phyloP scores from a whole-genome alignment of 768 basidiomycete genomes.

The Russula olivacea region DNA sequence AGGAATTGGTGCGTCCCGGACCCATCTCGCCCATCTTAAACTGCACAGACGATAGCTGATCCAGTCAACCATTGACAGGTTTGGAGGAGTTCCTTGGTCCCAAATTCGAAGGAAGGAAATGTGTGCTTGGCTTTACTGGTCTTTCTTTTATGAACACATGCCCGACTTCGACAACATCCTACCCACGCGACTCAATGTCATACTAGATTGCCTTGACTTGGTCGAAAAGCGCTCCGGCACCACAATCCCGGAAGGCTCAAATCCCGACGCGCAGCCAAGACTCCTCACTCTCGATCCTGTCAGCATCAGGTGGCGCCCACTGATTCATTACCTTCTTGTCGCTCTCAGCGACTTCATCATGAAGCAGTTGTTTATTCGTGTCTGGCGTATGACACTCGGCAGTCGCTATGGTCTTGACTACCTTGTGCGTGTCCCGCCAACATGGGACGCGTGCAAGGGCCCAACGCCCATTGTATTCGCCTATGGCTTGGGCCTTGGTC shows the following conservation, averaged over 20 bases:
- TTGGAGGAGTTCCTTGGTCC: conserved; percentile 69
- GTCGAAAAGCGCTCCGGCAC: conserved; percentile 70
- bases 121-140: conserved; percentile 77
- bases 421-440: conserved; percentile 60
- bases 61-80: conserved; percentile 43
- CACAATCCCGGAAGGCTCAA: conserved; percentile 53
- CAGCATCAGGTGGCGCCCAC: conserved; percentile 61
- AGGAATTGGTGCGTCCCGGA: conserved; percentile 43
- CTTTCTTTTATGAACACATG: conserved; percentile 64
- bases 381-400: conserved; percentile 41
- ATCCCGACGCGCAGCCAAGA: conserved; percentile 47
- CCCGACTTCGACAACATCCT: conserved; percentile 47
- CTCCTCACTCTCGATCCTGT: conserved; percentile 76
- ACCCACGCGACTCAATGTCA: conserved; percentile 39
- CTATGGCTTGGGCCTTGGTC: conserved; percentile 84
- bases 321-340: conserved; percentile 54
- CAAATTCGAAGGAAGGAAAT: conserved; percentile 58
- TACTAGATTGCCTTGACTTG: conserved; percentile 57
- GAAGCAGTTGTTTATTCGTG: conserved; percentile 39
- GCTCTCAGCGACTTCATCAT: conserved; percentile 44
- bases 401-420: conserved; percentile 72
- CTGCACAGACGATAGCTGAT: background rate
- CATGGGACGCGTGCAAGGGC: conserved; percentile 55
- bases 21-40: background rate
- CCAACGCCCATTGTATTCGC: conserved; percentile 73